Base-by-base conservation (phyloP, 2,329 filamentous ascomycete genomes). In the Fulvia fulva region DNA sequence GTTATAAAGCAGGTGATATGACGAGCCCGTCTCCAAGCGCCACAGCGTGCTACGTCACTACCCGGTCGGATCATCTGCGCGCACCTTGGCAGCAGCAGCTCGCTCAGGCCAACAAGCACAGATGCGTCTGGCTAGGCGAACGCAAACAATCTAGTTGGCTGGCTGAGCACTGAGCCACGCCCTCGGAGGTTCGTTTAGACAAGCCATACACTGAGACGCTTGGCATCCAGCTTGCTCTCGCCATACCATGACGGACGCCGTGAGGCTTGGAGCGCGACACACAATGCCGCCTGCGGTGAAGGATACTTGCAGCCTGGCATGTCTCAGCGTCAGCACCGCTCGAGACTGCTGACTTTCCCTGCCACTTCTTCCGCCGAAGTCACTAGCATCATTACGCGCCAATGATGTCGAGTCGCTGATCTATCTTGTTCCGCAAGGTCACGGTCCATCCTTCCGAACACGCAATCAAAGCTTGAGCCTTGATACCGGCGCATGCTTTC, bases 221-320 rank as follows among this genome's bases (percentile, higher is more conserved):
- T 32, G 47, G 25, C 37, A 50, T n/a, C 19, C 11, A 32, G 23
- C 23, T 50, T 47, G 45, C 45, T n/a, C 14, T 47, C 19, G 22
- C 46, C 5, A 21, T 30, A 50, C 2, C 2, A 32, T 50, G 47
- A 50, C 47, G 47, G 22, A 25, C 46, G n/a, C 46, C 46, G 9
- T 41, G 47, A 50, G 47, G 47, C 47, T 50, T 50, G 47, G 47
- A 50, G 23, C 37, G 8, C 37, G 37, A 41, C 37, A n/a, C n/a
- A 41, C 37, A 19, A 41, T n/a, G 37, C 37, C 14, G 47, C 11
- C 47, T 30, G 30, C 26, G 28, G 28, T 25, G 49, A 51, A n/a
- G 8, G 1, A 19, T 19, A 41, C 8, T 41, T n/a, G 37, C 37
- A 41, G 37, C 37, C 37, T 41, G 37, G 16, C 5, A 41, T n/a